Evolutionary conservation across 139 green algal genomes (phyloP), one percentile per base, ranked within the genome.

Genomic region (Trebouxia sp.): DNA sequence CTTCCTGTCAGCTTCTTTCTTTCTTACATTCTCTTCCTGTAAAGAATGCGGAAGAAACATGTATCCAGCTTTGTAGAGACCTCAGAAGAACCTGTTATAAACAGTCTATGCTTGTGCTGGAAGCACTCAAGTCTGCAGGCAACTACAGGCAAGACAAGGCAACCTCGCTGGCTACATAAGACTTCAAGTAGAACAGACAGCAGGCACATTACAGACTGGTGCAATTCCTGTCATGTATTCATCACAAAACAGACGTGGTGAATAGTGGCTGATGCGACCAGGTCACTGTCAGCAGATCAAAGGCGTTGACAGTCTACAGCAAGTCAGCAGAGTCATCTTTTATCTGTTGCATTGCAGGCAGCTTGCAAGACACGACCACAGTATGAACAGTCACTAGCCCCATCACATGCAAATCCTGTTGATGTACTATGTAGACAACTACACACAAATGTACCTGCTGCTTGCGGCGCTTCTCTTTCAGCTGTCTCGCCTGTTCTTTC

Each of bases 11-110:
- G 83, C 82, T 43, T 86, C 67, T 81, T 95, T 94, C 30, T 84
- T 79, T 43, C 74, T 58, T 39, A 95, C 89, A 80, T 96, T 95
- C 30, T 85, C 89, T 55, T 92, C 91, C 88, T 89, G 80, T 75
- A 56, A 56, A 12, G 15, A 26, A 26, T 56, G 48, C 48, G 15
- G 14, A 56, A 26, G 48, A 56, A 26, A 15, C 48, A 12, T 56
- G 48, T 15, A 56, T 56, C 14, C 48, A 15, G 12, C 14, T 12
- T 56, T 15, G 14, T 15, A 56, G 12, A 15, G 48, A 26, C 48
- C 48, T 56, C 48, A n/a, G n/a, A n/a, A n/a, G n/a, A n/a, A n/a
- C n/a, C n/a, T n/a, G n/a, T n/a, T n/a, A n/a, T n/a, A n/a, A n/a
- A n/a, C n/a, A n/a, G n/a, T n/a, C n/a, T n/a, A n/a, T n/a, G n/a